Percentiles rank a stretch among this genome's conserved stretches.
These are phyloP conservation scores for Aureobasidium sp. DNA, from an alignment of 2,329 filamentous ascomycete genomes.

Conservation along the genomic window DNA sequence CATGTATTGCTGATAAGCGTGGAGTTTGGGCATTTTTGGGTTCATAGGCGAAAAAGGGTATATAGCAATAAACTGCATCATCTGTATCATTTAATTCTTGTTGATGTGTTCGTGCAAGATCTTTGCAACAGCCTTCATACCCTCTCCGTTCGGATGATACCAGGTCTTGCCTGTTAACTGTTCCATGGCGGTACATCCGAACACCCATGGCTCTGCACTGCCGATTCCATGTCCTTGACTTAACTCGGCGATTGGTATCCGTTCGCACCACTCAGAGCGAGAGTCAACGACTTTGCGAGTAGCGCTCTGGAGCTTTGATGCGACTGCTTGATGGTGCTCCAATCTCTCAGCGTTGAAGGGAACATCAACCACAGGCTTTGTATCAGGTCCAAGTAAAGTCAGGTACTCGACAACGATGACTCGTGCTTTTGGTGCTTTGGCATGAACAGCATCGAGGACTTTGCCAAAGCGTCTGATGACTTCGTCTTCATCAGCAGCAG, in stretches of 20 bases:
- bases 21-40: neutral
- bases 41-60: neutral
- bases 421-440: neutral
- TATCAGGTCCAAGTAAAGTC: neutral
- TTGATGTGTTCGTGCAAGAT: neutral
- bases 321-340: neutral
- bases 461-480: neutral
- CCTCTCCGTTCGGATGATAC: neutral
- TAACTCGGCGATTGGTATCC: neutral
- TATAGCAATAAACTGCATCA: neutral
- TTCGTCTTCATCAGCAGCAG: neutral
- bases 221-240: neutral
- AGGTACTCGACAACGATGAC: neutral
- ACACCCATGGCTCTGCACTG: neutral
- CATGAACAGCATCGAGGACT: neutral
- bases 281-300: neutral
- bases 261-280: neutral
- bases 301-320: neutral
- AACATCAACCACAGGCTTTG: neutral
- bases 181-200: neutral
- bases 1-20: neutral
- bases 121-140: neutral
- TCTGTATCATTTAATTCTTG: neutral
- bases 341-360: neutral
- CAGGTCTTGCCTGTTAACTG: neutral